Evolutionary conservation across 345 rosid species (phyloP), one percentile per base, ranked within the genome.

Genomic region (Cochlearia excelsa): DNA sequence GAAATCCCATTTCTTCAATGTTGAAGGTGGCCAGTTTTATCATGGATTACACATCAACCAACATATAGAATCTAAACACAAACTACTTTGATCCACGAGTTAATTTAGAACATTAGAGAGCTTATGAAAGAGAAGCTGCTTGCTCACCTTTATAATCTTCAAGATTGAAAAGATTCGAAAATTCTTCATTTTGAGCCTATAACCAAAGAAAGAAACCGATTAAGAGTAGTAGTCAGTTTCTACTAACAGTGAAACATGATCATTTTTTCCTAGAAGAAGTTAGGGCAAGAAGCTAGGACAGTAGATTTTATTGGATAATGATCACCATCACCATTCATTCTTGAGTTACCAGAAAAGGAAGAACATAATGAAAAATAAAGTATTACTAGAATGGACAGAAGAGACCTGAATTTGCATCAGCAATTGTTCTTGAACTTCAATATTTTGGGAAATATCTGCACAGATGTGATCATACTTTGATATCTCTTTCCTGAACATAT

Each of bases 401-500:
- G 45, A 58, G 31, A 93, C 99, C 97, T 89, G 99, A 70, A 93
- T 93, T 78, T 89, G 97, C 69, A 85, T 48, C 80, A 93, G 49
- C 46, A 87, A 66, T 51, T 87, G 97, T 62, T 85, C 99, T 78
- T 93, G 99, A 63, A 89, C 87, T 59, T 81, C 95, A 46, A 93
- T 85, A 77, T 93, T 93, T 59, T 84, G 94, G 46, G 94, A 75
- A 68, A 93, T 85, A 40, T 87, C 95, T 71, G 80, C 82, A 64
- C 97, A 84, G 64, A 93, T 81, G 34, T 46, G 85, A 70, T 87
- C 87, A 80, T 93, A 93, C 72, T 93, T 93, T 54, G 88, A 75
- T 63, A 89, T 79, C 76, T 93, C 99, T 79, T 85, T 93, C 78
- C 82, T 83, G 75, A 93, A 93, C 65, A 93, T 95, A 77, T 93